Evolutionary conservation across 108 stramenopile genomes (phyloP).

Genomic region (Nitzschia putrida): DNA sequence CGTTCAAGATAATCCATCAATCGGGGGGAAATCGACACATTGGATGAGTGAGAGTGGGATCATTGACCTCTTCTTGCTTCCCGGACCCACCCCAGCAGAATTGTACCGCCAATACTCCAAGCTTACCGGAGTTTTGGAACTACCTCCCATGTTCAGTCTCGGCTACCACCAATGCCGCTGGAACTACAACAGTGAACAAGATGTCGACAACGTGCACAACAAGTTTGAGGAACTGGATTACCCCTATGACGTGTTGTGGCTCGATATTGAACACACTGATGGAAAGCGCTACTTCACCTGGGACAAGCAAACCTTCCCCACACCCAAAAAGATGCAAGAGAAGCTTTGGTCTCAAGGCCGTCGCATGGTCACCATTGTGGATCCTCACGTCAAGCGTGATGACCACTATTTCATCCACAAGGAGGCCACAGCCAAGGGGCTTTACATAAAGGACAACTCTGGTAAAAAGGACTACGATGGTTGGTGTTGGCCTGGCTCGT

Average conservation of each 20-base stretch:
- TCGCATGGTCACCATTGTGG: slow-evolving; percentile 99
- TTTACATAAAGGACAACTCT: slow-evolving; percentile 94
- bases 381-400: slow-evolving; percentile 99
- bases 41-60: slow-evolving; percentile 95
- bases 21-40: slow-evolving; percentile 61
- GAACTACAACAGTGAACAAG: slow-evolving; percentile 98
- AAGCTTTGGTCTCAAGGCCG: slow-evolving; percentile 87
- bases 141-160: slow-evolving; percentile 96
- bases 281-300: slow-evolving; percentile 99
- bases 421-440: slow-evolving; percentile 88
- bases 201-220: slow-evolving; percentile 89
- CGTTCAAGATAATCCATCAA: slow-evolving; percentile 51
- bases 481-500: slow-evolving; percentile 99
- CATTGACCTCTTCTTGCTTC: slow-evolving; percentile 87
- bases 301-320: slow-evolving; percentile 93
- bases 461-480: slow-evolving; percentile 95
- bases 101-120: slow-evolving; percentile 88
- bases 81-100: slow-evolving; percentile 69
- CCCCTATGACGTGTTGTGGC: slow-evolving; percentile 99
- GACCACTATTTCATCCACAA: slow-evolving; percentile 90
- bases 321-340: slow-evolving; percentile 92
- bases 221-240: slow-evolving; percentile 96
- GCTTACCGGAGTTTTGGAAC: slow-evolving; percentile 82
- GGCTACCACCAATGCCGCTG: slow-evolving; percentile 99
- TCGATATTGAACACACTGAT: slow-evolving; percentile 99